Base-by-base conservation (phyloP, 2,329 filamentous ascomycete genomes). In the Clonostachys solani region DNA sequence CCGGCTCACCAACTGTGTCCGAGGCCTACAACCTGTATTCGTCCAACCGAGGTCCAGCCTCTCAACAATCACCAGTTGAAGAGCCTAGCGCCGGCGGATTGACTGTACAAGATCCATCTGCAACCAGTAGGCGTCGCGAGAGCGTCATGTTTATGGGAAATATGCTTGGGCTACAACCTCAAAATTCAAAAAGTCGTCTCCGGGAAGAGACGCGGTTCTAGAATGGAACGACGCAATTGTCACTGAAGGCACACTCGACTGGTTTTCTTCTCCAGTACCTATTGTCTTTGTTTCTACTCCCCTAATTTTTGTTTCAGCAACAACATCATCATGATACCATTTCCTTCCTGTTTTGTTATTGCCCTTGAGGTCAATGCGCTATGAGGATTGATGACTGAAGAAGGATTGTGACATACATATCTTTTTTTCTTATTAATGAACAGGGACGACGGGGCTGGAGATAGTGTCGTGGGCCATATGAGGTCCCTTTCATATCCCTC, bases 91-190 rank as follows among this genome's bases (percentile, higher is more conserved):
- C 15, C 58, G 60, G 16, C 54, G 62, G 5, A 40, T 56, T n/a
- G 52, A 53, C 35, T 38, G 49, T 56, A 15, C 56, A 63, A 49
- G 72, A 77, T 43, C 71, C 71, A 47, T 59, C 43, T 12, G 37
- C 60, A 38, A 57, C 56, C 35, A 77, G 68, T 38, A 78, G 73
- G 57, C 71, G 80, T 43, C 74, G 82, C 44, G 81, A 86, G 62
- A 86, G 83, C 56, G 69, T 72, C 42, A 80, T 85, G 61, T 80
- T 83, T 50, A 71, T 77, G 57, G 69, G 75, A 49, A 67, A 68
- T 17, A 68, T 75, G 53, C 60, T 65, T 44, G 69, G 72, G 23
- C 61, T 79, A 33, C 75, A 69, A 46, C 69, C 73, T 17, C 77
- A 80, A 53, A 64, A 65, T 37, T 77, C 74, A 0, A 76, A 73